phyloP scores from a whole-genome alignment of 2,329 filamentous ascomycete species.

The Calonectria ilicicola region DNA sequence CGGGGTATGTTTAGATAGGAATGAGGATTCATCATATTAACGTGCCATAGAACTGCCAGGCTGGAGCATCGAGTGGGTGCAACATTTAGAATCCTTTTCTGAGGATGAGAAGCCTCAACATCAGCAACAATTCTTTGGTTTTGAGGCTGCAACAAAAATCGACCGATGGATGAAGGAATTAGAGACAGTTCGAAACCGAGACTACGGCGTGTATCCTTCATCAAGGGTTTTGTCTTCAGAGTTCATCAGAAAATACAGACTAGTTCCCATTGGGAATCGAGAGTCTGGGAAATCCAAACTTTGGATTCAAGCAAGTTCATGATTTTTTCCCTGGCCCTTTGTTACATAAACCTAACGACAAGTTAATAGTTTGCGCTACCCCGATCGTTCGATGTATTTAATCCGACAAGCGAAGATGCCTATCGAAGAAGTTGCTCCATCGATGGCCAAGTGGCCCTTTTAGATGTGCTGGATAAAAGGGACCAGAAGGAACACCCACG shows the following conservation, averaged over 20 bases:
- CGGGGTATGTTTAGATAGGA: not conserved
- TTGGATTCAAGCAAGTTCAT: not conserved
- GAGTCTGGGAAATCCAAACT: not conserved
- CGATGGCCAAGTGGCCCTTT: not conserved
- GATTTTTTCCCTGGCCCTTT: too few species aligned
- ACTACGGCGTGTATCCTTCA: too few species aligned
- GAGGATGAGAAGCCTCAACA: too few species aligned
- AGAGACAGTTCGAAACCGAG: too few species aligned
- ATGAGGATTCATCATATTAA: not conserved
- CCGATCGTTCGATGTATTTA: too few species aligned
- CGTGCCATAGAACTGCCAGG: not conserved
- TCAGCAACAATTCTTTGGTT: too few species aligned
- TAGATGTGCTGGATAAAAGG: not conserved
- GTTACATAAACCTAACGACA: too few species aligned
- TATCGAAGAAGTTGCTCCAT: not conserved
- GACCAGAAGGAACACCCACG: not conserved
- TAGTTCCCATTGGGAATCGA: not conserved
- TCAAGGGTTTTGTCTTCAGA: too few species aligned
- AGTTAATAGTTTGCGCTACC: too few species aligned
- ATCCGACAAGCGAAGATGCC: not conserved
- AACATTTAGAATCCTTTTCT: too few species aligned
- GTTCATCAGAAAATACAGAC: not conserved
- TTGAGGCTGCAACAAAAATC: too few species aligned
- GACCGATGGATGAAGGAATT: too few species aligned
- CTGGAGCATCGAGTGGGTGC: not conserved